phyloP scores from a whole-genome alignment of 176 grass and related monocot species.

The Phragmites australis region DNA sequence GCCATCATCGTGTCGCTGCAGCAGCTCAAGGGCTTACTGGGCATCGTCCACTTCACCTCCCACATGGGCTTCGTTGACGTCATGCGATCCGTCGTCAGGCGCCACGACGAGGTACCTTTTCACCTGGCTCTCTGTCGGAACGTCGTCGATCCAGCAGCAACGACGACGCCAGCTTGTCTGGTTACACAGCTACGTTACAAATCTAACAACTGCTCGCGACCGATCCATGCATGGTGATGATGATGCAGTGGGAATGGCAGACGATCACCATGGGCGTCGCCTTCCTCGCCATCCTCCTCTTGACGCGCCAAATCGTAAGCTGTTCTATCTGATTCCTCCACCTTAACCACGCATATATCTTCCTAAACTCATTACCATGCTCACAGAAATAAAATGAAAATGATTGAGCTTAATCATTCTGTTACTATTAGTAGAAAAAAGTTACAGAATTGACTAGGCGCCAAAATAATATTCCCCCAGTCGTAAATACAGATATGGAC shows the following conservation, averaged over 20 bases:
- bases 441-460: neutral
- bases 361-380: neutral
- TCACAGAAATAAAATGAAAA: neutral
- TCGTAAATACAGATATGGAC: too few relatives aligned
- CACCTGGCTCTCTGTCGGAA: neutral
- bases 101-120: constrained; percentile 55
- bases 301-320: constrained; percentile 89
- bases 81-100: constrained; percentile 70
- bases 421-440: constrained; percentile 10
- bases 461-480: too few relatives aligned
- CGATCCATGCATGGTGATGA: neutral
- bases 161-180: neutral
- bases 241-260: constrained; percentile 87
- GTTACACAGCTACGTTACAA: neutral
- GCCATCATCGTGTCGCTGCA: constrained; percentile 96
- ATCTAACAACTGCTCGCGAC: constrained; percentile 7
- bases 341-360: neutral
- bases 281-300: constrained; percentile 86
- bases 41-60: constrained; percentile 87
- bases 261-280: constrained; percentile 77
- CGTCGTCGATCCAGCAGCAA: neutral
- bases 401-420: neutral
- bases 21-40: constrained; percentile 90
- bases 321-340: neutral
- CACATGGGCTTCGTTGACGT: constrained; percentile 90